A percentile compares a stretch with the other conserved stretches of the same genome.
Evolutionary conservation across 2,329 filamentous ascomycete species (phyloP).

Genomic region (Aspergillus sp.): DNA sequence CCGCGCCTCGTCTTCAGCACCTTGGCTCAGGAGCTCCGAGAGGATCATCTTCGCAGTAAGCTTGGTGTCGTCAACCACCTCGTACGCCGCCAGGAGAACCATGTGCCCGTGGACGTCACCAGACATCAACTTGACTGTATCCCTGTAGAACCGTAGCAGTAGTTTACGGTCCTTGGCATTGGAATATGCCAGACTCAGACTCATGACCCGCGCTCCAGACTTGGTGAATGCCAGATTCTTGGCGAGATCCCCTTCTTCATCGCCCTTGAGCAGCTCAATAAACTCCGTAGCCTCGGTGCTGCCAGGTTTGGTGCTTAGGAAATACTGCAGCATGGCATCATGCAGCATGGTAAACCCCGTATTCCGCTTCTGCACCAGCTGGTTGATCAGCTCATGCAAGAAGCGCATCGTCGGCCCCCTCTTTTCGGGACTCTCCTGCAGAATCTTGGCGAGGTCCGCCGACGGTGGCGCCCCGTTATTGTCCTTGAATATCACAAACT

Average conservation of each 20-base stretch:
- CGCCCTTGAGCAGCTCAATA: slow-evolving; percentile 79
- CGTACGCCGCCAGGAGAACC: slow-evolving; percentile 75
- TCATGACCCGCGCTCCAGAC: slow-evolving; percentile 73
- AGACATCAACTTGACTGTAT: slow-evolving; percentile 77
- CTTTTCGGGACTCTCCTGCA: slow-evolving; percentile 74
- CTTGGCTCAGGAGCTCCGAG: slow-evolving; percentile 71
- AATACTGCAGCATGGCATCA: slow-evolving; percentile 97
- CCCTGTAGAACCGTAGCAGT: slow-evolving; percentile 81
- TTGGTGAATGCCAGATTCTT: slow-evolving; percentile 96
- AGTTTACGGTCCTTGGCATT: slow-evolving; percentile 87
- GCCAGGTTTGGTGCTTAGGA: slow-evolving; percentile 65
- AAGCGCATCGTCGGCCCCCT: slow-evolving; percentile 77
- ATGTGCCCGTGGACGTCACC: slow-evolving; percentile 69
- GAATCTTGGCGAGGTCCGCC: slow-evolving; percentile 63
- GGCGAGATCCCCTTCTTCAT: slow-evolving; percentile 79
- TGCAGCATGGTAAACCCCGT: slow-evolving; percentile 96
- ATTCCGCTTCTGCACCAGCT: slow-evolving; percentile 89
- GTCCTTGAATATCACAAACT: slow-evolving; percentile 73
- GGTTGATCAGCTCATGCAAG: slow-evolving; percentile 78
- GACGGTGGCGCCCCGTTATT: slow-evolving; percentile 41
- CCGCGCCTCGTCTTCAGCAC: slow-evolving; percentile 31
- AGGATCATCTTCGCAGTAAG: slow-evolving; percentile 78
- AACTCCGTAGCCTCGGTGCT: slow-evolving; percentile 80
- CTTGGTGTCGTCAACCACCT: slow-evolving; percentile 91
- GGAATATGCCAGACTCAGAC: slow-evolving; percentile 71